Conservation (phyloP, 768 basidiomycete species). For the Mycena latifolia region DNA sequence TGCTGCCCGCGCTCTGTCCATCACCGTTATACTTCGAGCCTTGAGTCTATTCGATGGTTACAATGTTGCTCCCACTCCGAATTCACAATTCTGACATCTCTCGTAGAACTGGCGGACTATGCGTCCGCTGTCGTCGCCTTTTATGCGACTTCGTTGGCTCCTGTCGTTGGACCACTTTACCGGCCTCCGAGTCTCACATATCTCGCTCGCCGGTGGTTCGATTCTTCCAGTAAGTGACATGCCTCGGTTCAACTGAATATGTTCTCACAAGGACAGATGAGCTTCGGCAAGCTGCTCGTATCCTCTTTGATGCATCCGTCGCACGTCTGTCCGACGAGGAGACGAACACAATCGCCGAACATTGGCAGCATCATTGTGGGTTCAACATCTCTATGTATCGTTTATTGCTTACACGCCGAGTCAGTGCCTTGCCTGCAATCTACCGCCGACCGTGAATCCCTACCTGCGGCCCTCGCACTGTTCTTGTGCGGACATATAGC, state of each 20-base stretch:
- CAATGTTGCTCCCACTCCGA: background rate
- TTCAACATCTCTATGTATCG: conserved; percentile 7
- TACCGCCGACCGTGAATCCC: conserved; percentile 68
- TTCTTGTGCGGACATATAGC: conserved; percentile 89
- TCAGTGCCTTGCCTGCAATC: conserved; percentile 75
- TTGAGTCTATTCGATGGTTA: conserved; percentile 81
- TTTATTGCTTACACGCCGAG: background rate
- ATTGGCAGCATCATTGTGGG: conserved; percentile 76
- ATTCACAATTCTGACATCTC: conserved; percentile 15
- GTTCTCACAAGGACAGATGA: conserved; percentile 62
- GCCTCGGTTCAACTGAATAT: conserved; percentile 8
- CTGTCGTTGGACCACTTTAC: conserved; percentile 70
- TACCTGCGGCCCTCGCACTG: conserved; percentile 75
- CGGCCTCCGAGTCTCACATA: conserved; percentile 78
- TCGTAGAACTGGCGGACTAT: conserved; percentile 72
- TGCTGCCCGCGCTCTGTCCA: conserved; percentile 75
- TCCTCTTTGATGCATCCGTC: conserved; percentile 84
- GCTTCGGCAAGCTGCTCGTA: conserved; percentile 79
- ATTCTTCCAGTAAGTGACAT: conserved; percentile 69
- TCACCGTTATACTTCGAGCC: conserved; percentile 75
- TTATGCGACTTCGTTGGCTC: conserved; percentile 79
- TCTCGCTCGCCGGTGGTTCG: conserved; percentile 83
- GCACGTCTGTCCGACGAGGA: conserved; percentile 77
- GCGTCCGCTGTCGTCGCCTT: conserved; percentile 84
- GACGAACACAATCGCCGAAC: conserved; percentile 66